Evolutionary conservation across 176 grass and related monocot genomes (phyloP), one percentile per base, ranked within the genome.

Genomic region (Rhynchospora pubera): DNA sequence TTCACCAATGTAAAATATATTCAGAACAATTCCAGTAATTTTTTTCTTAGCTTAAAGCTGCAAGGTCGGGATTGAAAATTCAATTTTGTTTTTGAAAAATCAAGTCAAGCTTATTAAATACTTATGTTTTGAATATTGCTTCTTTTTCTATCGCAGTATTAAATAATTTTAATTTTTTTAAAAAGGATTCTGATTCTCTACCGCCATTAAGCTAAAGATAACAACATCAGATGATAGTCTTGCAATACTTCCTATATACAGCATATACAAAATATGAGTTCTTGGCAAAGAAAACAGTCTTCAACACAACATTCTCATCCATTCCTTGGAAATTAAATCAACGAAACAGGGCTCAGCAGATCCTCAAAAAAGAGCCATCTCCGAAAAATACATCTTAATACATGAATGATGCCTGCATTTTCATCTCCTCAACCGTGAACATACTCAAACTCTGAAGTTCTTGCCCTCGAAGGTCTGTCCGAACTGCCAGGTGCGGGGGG

Each of bases 381-480:
- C 21, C 45, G 19, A 44, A 22, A 34, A 45, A 23, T 45, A 71
- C 5, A 71, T 18, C 24, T 7, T 13, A 45, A 13, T 39, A 43
- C 66, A 44, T 15, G 57, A 44, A 62, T 80, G 57, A 34, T 22
- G 19, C 18, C 2, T 26, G 19, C 56, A 80, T 46, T 62, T 53
- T 76, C 18, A 77, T 80, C 78, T 62, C 78, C 13, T 62, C 57
- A 63, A 80, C 21, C 57, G 48, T 57, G 21, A 24, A 47, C 16
- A 43, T 24, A 45, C 43, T 67, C 53, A 84, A 32, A 3, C 70
- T 58, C 76, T 85, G 45, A 93, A 93, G 83, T 93, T 93, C 64
- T 93, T 93, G 2, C 87, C 88, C 91, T 93, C 83, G 75, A 69
- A 93, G 42, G 92, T 94, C 80, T 88, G 83, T 1, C 87, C 90